Evolutionary conservation across 2,329 filamentous ascomycete genomes (phyloP).

Genomic region (Cylindrodendrum hubeiense): DNA sequence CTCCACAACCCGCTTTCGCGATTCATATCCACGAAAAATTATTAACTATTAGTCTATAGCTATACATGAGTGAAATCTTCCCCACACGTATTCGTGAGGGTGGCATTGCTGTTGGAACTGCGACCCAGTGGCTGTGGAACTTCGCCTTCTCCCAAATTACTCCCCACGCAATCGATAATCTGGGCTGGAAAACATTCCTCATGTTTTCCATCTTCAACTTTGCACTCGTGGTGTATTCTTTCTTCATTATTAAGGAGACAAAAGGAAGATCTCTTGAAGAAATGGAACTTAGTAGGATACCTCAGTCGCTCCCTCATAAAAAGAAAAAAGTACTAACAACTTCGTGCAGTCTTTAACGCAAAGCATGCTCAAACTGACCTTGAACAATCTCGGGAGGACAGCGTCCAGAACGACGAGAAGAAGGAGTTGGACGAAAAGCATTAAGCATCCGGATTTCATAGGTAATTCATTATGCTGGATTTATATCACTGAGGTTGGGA

Average conservation of each 20-base stretch:
- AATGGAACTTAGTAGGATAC: conserved; percentile 41
- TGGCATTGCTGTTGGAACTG: conserved; percentile 62
- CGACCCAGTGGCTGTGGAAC: conserved; percentile 65
- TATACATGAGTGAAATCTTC: conserved; percentile 64
- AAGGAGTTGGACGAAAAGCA: conserved; percentile 6
- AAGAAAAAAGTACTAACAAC: not conserved
- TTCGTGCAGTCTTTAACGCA: conserved; percentile 37
- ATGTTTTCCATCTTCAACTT: conserved; percentile 64
- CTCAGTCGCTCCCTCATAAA: not conserved
- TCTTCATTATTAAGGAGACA: conserved; percentile 56
- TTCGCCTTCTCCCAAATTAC: conserved; percentile 63
- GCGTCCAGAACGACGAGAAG: conserved; percentile 15
- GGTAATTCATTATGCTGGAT: not conserved
- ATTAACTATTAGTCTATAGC: conserved; percentile 33
- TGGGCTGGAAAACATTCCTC: conserved; percentile 62
- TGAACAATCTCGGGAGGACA: conserved; percentile 18
- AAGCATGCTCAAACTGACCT: conserved; percentile 30
- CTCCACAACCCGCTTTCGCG: not conserved
- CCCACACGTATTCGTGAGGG: conserved; percentile 62
- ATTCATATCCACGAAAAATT: not conserved
- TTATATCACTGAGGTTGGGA: not conserved
- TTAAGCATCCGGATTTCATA: not conserved
- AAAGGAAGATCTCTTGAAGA: conserved; percentile 43
- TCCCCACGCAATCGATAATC: conserved; percentile 59
- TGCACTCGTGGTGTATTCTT: conserved; percentile 57